Base-by-base conservation (phyloP, 371 early-diverging fungal species). In the Mucor sp. region DNA sequence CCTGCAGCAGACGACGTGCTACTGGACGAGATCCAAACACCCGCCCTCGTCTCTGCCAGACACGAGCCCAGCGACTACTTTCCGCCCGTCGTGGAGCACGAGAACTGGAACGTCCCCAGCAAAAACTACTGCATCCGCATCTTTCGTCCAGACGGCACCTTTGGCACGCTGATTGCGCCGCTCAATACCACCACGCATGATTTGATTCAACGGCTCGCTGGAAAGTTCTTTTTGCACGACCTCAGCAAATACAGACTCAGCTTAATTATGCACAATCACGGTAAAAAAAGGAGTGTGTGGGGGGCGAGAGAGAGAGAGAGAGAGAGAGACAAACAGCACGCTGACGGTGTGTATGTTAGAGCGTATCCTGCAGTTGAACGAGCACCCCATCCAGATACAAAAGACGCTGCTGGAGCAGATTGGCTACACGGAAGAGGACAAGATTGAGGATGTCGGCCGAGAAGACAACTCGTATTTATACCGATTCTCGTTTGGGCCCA, bases 401-500 rank as follows among this genome's bases (percentile, higher is more conserved):
- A 90, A 91, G 68, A 80, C 68, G 32, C 74, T 87, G 23, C 69
- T 94, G 41, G 85, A 89, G 66, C 90, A 91, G 67, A 90, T 91
- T 68, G 95, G 95, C 6, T 94, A 94, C 59, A 87, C 88, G 6
- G 87, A 87, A n/a, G 78, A 87, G 43, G 94, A 95, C 73, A 88
- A 85, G 60, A 79, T 95, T 25, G 89, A 92, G 60, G 85, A 90
- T 32, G 78, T 93, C 7, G 92, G 91, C 4, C 81, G 94, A 63
- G 95, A 95, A 65, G 95, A 95, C 69, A 92, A 94, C 72, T 90
- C 93, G 25, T 94, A 94, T 59, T 69, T 94, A 21, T 88, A 89
- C 71, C 88, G 93, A 23, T 94, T 94, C 67, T 85, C 85, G 1
- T 89, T 95, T 74, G 83, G 87, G 25, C 89, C 89, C 66, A 89